phyloP scores from a whole-genome alignment of 2,329 filamentous ascomycete species.

The Botryotinia globosa region DNA sequence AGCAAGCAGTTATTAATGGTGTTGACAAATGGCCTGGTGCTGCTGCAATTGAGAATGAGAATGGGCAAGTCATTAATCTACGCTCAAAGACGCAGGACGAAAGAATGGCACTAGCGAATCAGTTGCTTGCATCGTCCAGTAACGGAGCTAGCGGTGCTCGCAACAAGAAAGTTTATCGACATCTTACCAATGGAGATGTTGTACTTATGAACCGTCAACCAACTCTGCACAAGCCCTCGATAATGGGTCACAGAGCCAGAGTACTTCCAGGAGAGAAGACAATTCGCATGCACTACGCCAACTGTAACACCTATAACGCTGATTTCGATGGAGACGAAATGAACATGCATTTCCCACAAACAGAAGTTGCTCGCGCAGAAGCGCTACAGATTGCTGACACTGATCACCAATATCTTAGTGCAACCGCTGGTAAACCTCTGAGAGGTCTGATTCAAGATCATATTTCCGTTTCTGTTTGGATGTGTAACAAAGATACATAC shows the following conservation, averaged over 20 bases:
- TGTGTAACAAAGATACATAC: conserved; percentile 89
- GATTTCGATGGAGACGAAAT: conserved; percentile 99
- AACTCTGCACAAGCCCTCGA: conserved; percentile 96
- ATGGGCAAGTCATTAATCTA: conserved; percentile 84
- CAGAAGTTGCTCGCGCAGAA: conserved; percentile 89
- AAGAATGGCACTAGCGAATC: conserved; percentile 84
- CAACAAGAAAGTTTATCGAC: conserved; percentile 95
- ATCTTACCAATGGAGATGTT: conserved; percentile 93
- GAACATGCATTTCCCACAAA: conserved; percentile 99
- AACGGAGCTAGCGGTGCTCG: conserved; percentile 70
- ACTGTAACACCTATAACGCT: conserved; percentile 98
- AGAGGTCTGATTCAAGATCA: conserved; percentile 98
- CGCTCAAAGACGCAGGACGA: conserved; percentile 86
- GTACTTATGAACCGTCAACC: conserved; percentile 99
- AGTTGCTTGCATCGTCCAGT: conserved; percentile 81
- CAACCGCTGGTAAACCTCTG: conserved; percentile 88
- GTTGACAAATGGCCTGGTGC: conserved; percentile 92
- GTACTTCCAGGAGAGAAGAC: conserved; percentile 94
- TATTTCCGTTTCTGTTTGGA: conserved; percentile 86
- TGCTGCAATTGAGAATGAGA: conserved; percentile 91
- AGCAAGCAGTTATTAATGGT: conserved; percentile 94
- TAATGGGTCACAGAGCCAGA: conserved; percentile 94
- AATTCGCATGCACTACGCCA: conserved; percentile 98
- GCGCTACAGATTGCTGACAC: conserved; percentile 92
- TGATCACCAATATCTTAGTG: conserved; percentile 94